Base-by-base conservation (phyloP, 2,329 filamentous ascomycete genomes). In the Botrytis elliptica region DNA sequence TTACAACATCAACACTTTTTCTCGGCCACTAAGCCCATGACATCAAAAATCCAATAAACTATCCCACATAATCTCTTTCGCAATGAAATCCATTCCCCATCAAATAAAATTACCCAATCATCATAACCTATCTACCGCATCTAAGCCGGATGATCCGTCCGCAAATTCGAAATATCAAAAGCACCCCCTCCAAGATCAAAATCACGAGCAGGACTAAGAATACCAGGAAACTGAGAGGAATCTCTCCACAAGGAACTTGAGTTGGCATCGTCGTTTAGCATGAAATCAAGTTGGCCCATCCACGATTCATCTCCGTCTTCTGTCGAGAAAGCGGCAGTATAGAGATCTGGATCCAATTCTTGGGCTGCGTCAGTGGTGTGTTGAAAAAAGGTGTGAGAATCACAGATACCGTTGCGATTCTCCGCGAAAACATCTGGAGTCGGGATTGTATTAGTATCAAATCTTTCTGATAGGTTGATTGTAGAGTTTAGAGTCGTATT, bases 291-390 rank as follows among this genome's bases (percentile, higher is more conserved):
- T 14, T 52, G 46, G 22, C 46, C 10, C 22, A 52, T 52, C 46
- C 46, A 52, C 46, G 22, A 52, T n/a, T 12, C 4, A 52, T 52
- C 46, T 5, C 46, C 46, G 4, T 52, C 46, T 52, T 52, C 46
- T 12, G 14, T 12, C 22, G 46, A 25, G 9, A 52, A 52, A 2
- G 22, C 22, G 2, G 46, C 22, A 0, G 46, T n/a, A 25, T n/a
- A n/a, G 20, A 52, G 10, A 52, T 52, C 22, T 1, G 22, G 46
- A 25, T 52, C 46, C 10, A 12, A n/a, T n/a, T 52, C 46, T 14
- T 52, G 46, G 0, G 9, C 4, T 0, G 46, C 4, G 4, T 52
- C 46, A n/a, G 25, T 1, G 10, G 10, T 4, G 4, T n/a, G 22
- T 25, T 4, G 46, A 14, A 14, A 22, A 14, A 52, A n/a, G 22